Percentiles rank a stretch among this genome's conserved stretches.
Conservation (phyloP, 805 yeast species). For the Myxozyma lipomycoides region DNA sequence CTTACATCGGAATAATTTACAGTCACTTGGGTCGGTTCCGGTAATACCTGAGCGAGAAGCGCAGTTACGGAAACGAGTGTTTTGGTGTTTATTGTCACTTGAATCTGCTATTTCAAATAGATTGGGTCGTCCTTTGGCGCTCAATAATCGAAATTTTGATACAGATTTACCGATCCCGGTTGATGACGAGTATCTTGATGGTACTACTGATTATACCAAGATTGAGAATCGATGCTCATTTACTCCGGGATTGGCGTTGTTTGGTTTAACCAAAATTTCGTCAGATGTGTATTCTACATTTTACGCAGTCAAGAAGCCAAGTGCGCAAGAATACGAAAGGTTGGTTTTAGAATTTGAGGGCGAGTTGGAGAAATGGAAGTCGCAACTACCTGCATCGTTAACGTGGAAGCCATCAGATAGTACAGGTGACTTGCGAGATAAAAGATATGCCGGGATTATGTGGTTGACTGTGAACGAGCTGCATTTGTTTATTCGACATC, state of each 20-base stretch:
- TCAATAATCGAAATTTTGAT: constrained; percentile 8
- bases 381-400: constrained; percentile 11
- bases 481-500: constrained; percentile 23
- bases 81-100: constrained; percentile 18
- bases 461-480: constrained; percentile 19
- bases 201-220: constrained; percentile 2
- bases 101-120: constrained; percentile 13
- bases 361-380: constrained; percentile 10
- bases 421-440: constrained; percentile 14
- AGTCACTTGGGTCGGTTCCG: constrained; percentile 1
- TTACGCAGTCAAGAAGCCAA: constrained; percentile 14
- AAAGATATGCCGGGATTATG: constrained; percentile 23
- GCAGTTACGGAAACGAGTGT: constrained; percentile 21
- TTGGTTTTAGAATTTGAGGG: constrained; percentile 16
- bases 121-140: constrained; percentile 20
- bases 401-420: constrained; percentile 17
- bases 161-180: constrained; percentile 17
- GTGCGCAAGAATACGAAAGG: constrained; percentile 21
- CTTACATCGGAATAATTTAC: constrained; percentile 16
- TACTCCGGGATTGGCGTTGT: constrained; percentile 18
- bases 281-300: constrained; percentile 15
- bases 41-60: constrained; percentile 7
- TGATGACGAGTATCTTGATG: constrained; percentile 21
- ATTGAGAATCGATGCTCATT: constrained; percentile 11
- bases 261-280: constrained; percentile 14